Evolutionary conservation across 208 protist genomes (phyloP), one percentile per base, ranked within the genome.

Genomic region (Trypanosoma cruzi): DNA sequence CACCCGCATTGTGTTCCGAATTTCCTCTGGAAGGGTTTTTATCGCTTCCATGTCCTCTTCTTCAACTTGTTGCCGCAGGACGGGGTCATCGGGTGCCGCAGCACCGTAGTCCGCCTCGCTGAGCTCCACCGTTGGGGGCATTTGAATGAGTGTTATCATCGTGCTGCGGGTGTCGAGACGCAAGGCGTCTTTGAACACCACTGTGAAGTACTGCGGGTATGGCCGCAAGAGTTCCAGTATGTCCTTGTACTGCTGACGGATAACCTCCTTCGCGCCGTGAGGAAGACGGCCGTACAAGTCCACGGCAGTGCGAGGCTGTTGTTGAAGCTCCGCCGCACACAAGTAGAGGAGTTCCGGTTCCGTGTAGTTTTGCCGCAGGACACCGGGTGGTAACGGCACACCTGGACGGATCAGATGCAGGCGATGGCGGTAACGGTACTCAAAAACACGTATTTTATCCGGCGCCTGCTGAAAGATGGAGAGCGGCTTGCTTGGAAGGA

Each of bases 381-480:
- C 60, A 24, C 81, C 77, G 5, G 75, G 73, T 11, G 86, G 86
- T 49, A 92, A 75, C 37, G 86, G 82, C n/a, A 84, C 55, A 14
- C 78, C 82, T 11, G 75, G 53, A 11, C 83, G 86, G 56, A 83
- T 78, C 26, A 89, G 14, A 36, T 79, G 72, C 46, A 89, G 34
- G 62, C 77, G 67, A 34, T 87, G 56, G 34, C 59, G 64, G 52
- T 71, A 68, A 14, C 81, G 77, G 55, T 76, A 89, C 68, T 92
- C 86, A 64, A 92, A 92, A 20, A 92, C n/a, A 37, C 68, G 66
- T 49, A 89, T 73, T 63, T 84, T 85, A 49, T 77, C 56, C 1
- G 75, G 74, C 31, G 64, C 65, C 28, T 73, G 73, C 22, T 70
- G 62, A 63, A 85, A 84, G 4, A 91, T 48, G 48, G 70, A 18